phyloP scores from a whole-genome alignment of 139 green algal species.

The Chlorella sorokiniana region DNA sequence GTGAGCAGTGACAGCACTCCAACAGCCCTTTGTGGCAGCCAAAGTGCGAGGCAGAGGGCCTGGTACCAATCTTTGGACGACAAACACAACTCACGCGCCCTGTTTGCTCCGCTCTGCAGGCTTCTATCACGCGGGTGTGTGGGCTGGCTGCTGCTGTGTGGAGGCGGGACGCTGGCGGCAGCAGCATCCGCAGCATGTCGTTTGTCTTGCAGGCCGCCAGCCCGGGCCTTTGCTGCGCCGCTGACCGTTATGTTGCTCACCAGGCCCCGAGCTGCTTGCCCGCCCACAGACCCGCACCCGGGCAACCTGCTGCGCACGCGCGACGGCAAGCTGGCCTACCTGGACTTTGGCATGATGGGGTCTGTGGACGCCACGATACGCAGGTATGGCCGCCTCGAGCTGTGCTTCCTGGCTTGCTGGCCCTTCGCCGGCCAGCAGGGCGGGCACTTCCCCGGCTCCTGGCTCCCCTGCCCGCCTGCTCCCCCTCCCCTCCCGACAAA shows the following conservation, averaged over 20 bases:
- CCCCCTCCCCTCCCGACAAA: not conserved
- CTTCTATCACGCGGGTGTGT: conserved; percentile 50
- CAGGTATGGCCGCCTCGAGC: not conserved
- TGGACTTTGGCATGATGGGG: conserved; percentile 92
- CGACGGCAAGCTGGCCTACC: conserved; percentile 58
- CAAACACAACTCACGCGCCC: no score
- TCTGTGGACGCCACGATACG: conserved; percentile 57
- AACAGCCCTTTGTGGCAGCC: no score
- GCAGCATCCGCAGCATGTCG: not conserved
- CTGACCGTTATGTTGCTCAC: no score
- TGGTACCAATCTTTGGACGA: no score
- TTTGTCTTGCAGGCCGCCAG: not conserved
- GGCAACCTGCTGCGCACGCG: conserved; percentile 65
- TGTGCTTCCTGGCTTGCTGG: not conserved
- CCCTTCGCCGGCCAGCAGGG: not conserved
- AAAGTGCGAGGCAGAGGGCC: no score
- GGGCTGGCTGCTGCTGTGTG: not conserved
- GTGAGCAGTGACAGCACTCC: no score
- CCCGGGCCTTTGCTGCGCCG: not conserved
- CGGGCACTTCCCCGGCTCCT: not conserved
- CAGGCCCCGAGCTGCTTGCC: not conserved
- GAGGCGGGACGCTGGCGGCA: not conserved
- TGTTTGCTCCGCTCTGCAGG: no score
- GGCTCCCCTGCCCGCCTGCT: no score
- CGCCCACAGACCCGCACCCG: conserved; percentile 80